Evolutionary conservation across 805 yeast species (phyloP).

Genomic region (Saturnispora besseyi): DNA sequence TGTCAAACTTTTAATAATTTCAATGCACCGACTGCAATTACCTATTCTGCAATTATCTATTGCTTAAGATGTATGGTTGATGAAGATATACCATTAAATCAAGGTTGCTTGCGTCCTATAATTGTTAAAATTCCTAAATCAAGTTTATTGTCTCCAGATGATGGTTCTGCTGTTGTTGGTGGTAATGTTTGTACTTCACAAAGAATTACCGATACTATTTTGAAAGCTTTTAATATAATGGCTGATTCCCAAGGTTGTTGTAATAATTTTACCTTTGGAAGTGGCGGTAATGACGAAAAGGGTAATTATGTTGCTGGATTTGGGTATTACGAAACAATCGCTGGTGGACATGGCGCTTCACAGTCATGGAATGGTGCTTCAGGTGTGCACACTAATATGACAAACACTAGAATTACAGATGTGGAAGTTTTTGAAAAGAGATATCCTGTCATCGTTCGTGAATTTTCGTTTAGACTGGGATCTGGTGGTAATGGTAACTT

Average conservation of each 20-base stretch:
- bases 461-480: slow-evolving; percentile 57
- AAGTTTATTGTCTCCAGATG: slow-evolving; percentile 62
- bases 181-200: slow-evolving; percentile 95
- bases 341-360: slow-evolving; percentile 92
- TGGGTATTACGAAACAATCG: slow-evolving; percentile 90
- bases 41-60: slow-evolving; percentile 81
- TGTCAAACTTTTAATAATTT: slow-evolving; percentile 83
- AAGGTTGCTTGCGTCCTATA: slow-evolving; percentile 83
- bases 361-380: slow-evolving; percentile 76
- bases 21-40: slow-evolving; percentile 88
- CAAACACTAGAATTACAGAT: slow-evolving; percentile 89
- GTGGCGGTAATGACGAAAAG: slow-evolving; percentile 49
- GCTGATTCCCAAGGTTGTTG: slow-evolving; percentile 97
- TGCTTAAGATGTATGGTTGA: slow-evolving; percentile 78
- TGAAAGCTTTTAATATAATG: slow-evolving; percentile 78
- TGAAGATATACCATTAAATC: slow-evolving; percentile 85
- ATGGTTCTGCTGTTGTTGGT: slow-evolving; percentile 87
- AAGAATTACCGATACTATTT: slow-evolving; percentile 79
- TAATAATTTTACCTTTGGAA: slow-evolving; percentile 89
- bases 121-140: slow-evolving; percentile 54
- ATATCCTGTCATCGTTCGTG: slow-evolving; percentile 71
- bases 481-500: slow-evolving; percentile 77
- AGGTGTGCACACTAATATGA: slow-evolving; percentile 92
- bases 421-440: slow-evolving; percentile 82
- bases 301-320: slow-evolving; percentile 54